Evolutionary conservation across 441 rosid species (phyloP).

Genomic region (Pelargonium myrrhifolium): DNA sequence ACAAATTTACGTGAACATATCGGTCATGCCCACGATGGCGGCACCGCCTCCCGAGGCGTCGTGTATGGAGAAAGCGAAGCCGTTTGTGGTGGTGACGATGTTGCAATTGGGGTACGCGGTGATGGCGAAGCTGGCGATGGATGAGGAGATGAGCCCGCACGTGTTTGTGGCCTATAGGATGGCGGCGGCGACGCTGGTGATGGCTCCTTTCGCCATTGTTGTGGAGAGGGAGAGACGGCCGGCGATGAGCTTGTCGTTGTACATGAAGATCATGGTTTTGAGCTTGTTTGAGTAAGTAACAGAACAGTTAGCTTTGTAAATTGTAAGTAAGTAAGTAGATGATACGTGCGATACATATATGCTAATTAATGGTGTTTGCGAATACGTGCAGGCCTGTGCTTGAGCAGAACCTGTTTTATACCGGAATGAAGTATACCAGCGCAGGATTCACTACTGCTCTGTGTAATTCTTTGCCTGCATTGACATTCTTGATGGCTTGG

Average conservation of each 20-base stretch:
- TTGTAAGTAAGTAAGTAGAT: too few relatives aligned
- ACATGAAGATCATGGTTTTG: background rate
- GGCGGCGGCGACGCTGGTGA: background rate
- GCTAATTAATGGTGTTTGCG: too few relatives aligned
- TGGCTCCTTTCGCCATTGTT: background rate
- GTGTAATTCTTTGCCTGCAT: background rate
- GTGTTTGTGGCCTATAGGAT: background rate
- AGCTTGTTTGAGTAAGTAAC: constrained; percentile 1
- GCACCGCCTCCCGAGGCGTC: background rate
- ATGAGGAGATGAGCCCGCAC: background rate
- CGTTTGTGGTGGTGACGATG: background rate
- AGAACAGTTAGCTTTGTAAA: too few relatives aligned
- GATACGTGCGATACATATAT: too few relatives aligned
- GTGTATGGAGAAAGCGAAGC: background rate
- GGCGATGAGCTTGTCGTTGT: background rate
- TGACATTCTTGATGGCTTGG: background rate
- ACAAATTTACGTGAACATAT: background rate
- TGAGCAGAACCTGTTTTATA: background rate
- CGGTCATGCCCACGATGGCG: background rate
- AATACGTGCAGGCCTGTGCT: background rate
- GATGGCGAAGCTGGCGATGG: background rate
- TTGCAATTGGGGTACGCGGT: background rate
- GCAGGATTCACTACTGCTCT: background rate
- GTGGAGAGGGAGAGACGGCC: background rate
- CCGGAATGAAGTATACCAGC: background rate